Evolutionary conservation across 2,329 filamentous ascomycete species (phyloP), one percentile per base, ranked within the genome.

Genomic region (Fusarium globosum): DNA sequence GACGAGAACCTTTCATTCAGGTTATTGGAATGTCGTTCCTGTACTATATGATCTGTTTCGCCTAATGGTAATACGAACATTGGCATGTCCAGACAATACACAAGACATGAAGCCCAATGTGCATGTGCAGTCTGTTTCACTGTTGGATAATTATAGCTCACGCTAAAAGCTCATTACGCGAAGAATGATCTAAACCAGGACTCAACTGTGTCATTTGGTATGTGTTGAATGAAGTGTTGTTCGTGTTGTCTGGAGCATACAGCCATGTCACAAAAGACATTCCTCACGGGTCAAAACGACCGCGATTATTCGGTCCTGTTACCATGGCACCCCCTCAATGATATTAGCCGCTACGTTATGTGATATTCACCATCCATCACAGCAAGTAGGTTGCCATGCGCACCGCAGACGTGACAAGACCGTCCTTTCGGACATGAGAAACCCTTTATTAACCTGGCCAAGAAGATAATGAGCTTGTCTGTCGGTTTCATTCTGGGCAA

Each of bases 321-420:
- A 72, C 68, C 68, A 61, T 69, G 53, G 64, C 68, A 72, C 71
- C 59, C 52, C 57, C 45, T 65, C 60, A 61, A 55, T 45, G 49
- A 66, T 46, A 49, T 53, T 73, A 60, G 46, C 56, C 58, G 56
- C 59, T 55, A 57, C 56, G 58, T 49, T 55, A 57, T 68, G 62
- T 53, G 39, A 61, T 68, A 63, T 51, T 58, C 60, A 30, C 51
- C 48, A 61, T 52, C 58, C 46, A 61, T 33, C n/a, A 43, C 56
- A 58, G 56, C 23, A n/a, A 28, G 58, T 46, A 21, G 53, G 28
- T 43, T 46, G 64, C 35, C 35, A 53, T 45, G 20, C 38, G 42
- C 51, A 58, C 16, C n/a, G 13, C 12, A 35, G 30, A 53, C 45
- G 61, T 53, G 52, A 57, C 46, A 57, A 51, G 36, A 26, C 30